Base-by-base conservation (phyloP, 805 yeast genomes). In the Helenozyma rhizophorensis region DNA sequence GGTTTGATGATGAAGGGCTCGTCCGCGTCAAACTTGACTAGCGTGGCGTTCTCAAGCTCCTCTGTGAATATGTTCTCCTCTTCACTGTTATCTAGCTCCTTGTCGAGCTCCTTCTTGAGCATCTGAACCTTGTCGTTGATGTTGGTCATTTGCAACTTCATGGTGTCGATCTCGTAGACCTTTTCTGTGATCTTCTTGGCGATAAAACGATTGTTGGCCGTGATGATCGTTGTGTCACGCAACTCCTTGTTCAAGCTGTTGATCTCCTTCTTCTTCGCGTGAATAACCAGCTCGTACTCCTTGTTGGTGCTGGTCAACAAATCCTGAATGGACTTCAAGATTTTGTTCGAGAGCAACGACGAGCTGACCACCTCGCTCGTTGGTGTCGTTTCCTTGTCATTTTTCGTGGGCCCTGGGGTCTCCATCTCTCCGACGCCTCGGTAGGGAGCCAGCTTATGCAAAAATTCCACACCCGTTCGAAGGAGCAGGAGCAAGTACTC, bases 1-100 rank as follows among this genome's bases (percentile, higher is more conserved):
- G 76, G 67, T 50, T 73, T 68, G 9, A 86, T 73, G 30, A 83
- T 71, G 58, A 86, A 90, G n/a, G 96, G 96, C 51, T 85, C 90
- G 58, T 89, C 97, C 0, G 95, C 90, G 56, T 83, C 90, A 48
- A 78, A 81, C 72, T 69, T 65, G 14, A 60, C 59, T 38, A 80
- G 80, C 9, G 62, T 59, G 15, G 82, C 76, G 0, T 85, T 83
- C 23, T 76, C 75, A 41, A 75, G 75, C 12, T 83, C 48, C 11
- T 34, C 43, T 14, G 28, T 24, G 18, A 27, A 30, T 13, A 30
- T 22, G 4, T 35, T 45, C 4, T 37, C 49, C 19, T 17, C 19
- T 8, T 5, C 8, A 8, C 19, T 17, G 19, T 17, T 17, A n/a
- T n/a, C n/a, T n/a, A n/a, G n/a, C n/a, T n/a, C n/a, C n/a, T n/a